Evolutionary conservation across 2,329 filamentous ascomycete genomes (phyloP).

Genomic region (Paraphaeosphaeria sporulosa): DNA sequence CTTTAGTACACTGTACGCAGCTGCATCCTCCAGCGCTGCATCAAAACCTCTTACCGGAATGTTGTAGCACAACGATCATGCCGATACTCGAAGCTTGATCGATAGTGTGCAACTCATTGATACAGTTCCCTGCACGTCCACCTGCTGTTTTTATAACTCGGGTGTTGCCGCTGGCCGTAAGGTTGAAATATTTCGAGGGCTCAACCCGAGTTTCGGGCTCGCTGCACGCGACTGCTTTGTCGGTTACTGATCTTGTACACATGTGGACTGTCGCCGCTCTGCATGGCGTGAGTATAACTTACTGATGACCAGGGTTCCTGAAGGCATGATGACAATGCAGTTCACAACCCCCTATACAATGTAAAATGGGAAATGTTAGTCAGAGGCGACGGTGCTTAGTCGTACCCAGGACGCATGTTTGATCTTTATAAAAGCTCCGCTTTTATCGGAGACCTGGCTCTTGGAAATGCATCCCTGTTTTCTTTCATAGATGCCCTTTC

Average conservation of each 20-base stretch:
- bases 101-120: constrained; percentile 23
- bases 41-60: constrained; percentile 21
- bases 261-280: not conserved
- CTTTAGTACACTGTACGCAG: not conserved
- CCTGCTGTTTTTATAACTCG: constrained; percentile 27
- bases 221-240: constrained; percentile 25
- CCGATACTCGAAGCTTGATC: constrained; percentile 23
- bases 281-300: not conserved
- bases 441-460: not conserved
- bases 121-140: constrained; percentile 17
- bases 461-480: not conserved
- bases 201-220: constrained; percentile 24
- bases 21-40: not conserved
- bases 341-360: too few species aligned
- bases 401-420: not conserved
- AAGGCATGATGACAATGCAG: too few species aligned
- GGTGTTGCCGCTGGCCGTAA: constrained; percentile 22
- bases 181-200: constrained; percentile 32
- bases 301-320: constrained; percentile 20
- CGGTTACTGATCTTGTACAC: not conserved
- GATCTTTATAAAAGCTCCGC: not conserved
- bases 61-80: constrained; percentile 33
- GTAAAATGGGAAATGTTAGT: too few species aligned
- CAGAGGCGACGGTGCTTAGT: not conserved
- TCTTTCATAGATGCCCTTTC: not conserved